Evolutionary conservation across 179 eudicot genomes (phyloP), one percentile per base, ranked within the genome.

Genomic region (Dionaea muscipula): DNA sequence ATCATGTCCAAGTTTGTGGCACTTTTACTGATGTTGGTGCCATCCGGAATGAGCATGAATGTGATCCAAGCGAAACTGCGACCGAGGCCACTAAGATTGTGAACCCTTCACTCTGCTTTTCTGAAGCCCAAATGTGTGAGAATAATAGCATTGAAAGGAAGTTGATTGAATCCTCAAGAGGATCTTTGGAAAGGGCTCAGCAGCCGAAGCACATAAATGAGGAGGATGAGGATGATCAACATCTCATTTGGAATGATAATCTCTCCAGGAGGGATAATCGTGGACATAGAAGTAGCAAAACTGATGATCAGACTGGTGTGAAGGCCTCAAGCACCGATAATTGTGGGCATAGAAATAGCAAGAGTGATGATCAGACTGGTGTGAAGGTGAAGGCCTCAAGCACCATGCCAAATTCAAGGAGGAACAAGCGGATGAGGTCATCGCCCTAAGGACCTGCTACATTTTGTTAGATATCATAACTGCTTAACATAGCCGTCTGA

Each of bases 341-440:
- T 31, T 28, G 47, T 22, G 36, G 53, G n/a, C 53, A 10, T 3
- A 53, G 59, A 52, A 58, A 51, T 47, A 47, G 12, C 18, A 69
- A 64, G 40, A 46, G 46, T 43, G 75, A 41, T 36, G 55, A 52
- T 56, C 44, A 18, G 14, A 39, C 59, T 8, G 33, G 67, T 38
- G 36, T 57, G 27, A 68, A 51, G 50, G 81, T n/a, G n/a, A n/a
- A n/a, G n/a, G n/a, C 72, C 50, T 75, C 86, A 1, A 67, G 81
- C 41, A 85, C 95, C 33, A 82, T 86, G 80, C 95, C 94, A n/a
- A 40, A 60, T 55, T 65, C 85, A 67, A 80, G 75, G 65, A 78
- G 72, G 63, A 87, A 82, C 74, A 77, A 68, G 49, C 78, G 70
- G 63, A 86, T 58, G 54, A 53, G 52, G 41, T 51, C 46, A 2